Percentiles rank a stretch among this genome's conserved stretches.
These are phyloP conservation scores for Spergularia marina DNA, from an alignment of 148 eudicot genomes.

Conservation along the genomic window DNA sequence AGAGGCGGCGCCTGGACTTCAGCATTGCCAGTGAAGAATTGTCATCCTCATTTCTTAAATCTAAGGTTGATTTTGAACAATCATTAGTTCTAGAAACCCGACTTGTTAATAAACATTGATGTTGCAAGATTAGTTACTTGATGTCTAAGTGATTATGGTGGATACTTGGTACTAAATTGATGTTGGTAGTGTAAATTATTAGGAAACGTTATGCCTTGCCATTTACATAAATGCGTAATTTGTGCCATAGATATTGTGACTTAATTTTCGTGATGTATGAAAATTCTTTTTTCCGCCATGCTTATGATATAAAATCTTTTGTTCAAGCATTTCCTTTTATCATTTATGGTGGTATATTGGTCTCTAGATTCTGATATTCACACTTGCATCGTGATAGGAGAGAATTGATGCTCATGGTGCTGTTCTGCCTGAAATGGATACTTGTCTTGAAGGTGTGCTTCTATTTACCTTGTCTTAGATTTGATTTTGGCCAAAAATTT, in stretches of 20 bases:
- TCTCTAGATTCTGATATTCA: background rate
- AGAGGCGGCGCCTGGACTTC: constrained; percentile 82
- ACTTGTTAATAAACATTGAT: background rate
- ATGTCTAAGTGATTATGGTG: background rate
- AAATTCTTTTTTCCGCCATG: too few species aligned
- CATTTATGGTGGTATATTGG: background rate
- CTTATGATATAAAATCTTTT: background rate
- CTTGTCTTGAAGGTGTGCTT: constrained; percentile 64
- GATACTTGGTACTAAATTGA: too few species aligned
- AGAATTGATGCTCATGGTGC: constrained; percentile 49
- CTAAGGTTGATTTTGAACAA: constrained; percentile 50
- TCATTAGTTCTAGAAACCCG: background rate
- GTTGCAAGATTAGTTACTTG: background rate
- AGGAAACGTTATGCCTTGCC: too few species aligned
- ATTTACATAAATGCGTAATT: background rate
- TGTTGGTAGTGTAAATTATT: too few species aligned
- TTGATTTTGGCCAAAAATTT: background rate
- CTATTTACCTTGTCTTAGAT: background rate
- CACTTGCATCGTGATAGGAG: constrained; percentile 43
- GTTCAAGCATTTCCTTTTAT: background rate
- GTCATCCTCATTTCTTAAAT: constrained; percentile 52
- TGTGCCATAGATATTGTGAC: background rate
- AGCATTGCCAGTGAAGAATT: constrained; percentile 46
- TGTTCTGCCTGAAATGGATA: constrained; percentile 56
- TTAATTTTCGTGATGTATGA: background rate